These are phyloP conservation scores for Spergularia marina DNA, from an alignment of 148 eudicot species.

Conservation along the genomic window DNA sequence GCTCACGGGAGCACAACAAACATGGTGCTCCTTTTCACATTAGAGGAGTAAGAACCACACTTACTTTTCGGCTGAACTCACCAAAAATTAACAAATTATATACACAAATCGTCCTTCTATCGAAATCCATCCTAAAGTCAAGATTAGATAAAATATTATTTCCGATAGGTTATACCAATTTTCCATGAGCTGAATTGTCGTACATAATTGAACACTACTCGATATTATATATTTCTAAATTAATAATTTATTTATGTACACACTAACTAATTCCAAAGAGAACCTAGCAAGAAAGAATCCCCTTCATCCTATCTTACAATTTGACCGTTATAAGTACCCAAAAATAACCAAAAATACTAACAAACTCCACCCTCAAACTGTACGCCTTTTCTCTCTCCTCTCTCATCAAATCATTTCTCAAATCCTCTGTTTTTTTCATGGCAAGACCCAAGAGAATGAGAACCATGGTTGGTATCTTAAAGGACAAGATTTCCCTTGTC, in stretches of 20 bases:
- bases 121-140: too few relatives aligned
- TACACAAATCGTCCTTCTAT: too few relatives aligned
- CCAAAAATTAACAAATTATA: too few relatives aligned
- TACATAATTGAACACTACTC: neutral
- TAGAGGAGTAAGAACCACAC: too few relatives aligned
- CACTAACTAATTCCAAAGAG: neutral
- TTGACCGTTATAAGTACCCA: slow-evolving; percentile 21
- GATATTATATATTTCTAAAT: too few relatives aligned
- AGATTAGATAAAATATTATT: neutral
- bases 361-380: slow-evolving; percentile 18
- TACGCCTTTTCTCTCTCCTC: neutral
- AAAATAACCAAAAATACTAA: slow-evolving; percentile 16
- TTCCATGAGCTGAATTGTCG: too few relatives aligned
- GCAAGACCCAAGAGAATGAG: slow-evolving; percentile 29
- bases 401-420: neutral
- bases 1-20: too few relatives aligned
- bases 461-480: slow-evolving; percentile 46
- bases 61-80: too few relatives aligned
- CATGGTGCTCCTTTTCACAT: too few relatives aligned
- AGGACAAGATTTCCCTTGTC: slow-evolving; percentile 60
- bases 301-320: neutral
- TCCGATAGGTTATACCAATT: too few relatives aligned
- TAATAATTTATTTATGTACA: neutral
- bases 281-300: neutral
- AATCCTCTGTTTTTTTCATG: slow-evolving; percentile 18